Evolutionary conservation across 768 basidiomycete genomes (phyloP).

Genomic region (Boletus bicolor): DNA sequence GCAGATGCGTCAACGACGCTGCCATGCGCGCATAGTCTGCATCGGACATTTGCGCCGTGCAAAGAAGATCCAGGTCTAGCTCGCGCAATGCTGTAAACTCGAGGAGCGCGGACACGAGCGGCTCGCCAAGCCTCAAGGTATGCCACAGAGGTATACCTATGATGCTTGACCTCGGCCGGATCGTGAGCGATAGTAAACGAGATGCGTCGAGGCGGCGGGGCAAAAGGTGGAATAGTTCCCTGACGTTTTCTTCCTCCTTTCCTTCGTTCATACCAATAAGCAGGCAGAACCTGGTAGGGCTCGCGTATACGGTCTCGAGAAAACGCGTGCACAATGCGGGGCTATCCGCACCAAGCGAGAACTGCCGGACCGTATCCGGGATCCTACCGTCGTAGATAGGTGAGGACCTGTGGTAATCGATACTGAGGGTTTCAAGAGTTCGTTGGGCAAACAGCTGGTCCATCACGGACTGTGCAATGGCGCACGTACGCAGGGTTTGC

Average conservation of each 20-base stretch:
- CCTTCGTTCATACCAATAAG: conserved; percentile 6
- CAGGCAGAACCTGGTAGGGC: conserved; percentile 9
- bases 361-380: conserved; percentile 9
- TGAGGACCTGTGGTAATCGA: conserved; percentile 8
- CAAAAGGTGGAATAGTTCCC: conserved; percentile 8
- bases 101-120: conserved; percentile 7
- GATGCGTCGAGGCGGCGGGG: conserved; percentile 12
- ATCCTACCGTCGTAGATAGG: conserved; percentile 12
- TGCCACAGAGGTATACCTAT: neutral
- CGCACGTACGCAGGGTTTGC: conserved; percentile 9
- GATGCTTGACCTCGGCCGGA: conserved; percentile 3
- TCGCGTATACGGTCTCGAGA: conserved; percentile 8
- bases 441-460: conserved; percentile 3
- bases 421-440: conserved; percentile 9
- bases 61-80: conserved; percentile 18
- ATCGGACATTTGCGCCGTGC: conserved; percentile 8
- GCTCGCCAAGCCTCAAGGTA: neutral
- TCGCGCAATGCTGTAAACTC: conserved; percentile 12
- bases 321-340: conserved; percentile 6
- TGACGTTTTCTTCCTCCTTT: neutral
- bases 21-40: conserved; percentile 12
- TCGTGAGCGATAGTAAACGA: conserved; percentile 1
- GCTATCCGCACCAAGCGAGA: conserved; percentile 8
- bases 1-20: conserved; percentile 6
- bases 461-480: conserved; percentile 13